A percentile compares a stretch with the other conserved stretches of the same genome.
phyloP scores from a whole-genome alignment of 75 land plant species.

The Picea glauca region DNA sequence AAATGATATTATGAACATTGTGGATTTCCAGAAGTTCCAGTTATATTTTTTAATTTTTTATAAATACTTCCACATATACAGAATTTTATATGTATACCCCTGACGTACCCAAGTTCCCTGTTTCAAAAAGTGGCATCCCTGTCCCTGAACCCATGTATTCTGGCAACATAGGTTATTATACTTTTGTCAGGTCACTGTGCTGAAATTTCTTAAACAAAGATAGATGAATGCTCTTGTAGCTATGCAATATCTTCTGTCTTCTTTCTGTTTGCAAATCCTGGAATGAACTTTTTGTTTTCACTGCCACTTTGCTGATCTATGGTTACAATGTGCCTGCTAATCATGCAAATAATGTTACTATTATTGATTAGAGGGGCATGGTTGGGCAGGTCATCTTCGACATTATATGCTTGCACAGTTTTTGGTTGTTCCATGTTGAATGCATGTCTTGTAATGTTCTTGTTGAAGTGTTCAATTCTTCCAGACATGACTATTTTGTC shows the following conservation, averaged over 20 bases:
- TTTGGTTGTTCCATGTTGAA: background rate
- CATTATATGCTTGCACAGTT: background rate
- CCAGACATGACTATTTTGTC: background rate
- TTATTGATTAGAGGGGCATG: background rate
- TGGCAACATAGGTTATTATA: too few species aligned
- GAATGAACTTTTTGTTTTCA: background rate
- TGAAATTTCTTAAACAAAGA: background rate
- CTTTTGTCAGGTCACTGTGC: too few species aligned
- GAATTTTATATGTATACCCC: too few species aligned
- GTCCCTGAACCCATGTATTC: too few species aligned
- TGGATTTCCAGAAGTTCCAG: too few species aligned
- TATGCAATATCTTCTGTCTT: background rate
- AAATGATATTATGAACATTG: too few species aligned
- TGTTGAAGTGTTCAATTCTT: too few species aligned
- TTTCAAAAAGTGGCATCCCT: too few species aligned
- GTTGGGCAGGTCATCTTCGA: background rate
- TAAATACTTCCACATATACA: too few species aligned
- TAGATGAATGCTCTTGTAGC: background rate
- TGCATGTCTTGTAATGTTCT: background rate
- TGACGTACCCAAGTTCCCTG: too few species aligned
- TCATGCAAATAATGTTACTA: background rate
- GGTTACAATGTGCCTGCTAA: background rate
- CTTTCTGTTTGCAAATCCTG: background rate
- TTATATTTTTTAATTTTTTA: too few species aligned
- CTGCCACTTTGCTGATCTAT: background rate